A percentile compares a stretch with the other conserved stretches of the same genome.
Conservation (phyloP, 139 green algal species). For the Picochlorum costavermella region DNA sequence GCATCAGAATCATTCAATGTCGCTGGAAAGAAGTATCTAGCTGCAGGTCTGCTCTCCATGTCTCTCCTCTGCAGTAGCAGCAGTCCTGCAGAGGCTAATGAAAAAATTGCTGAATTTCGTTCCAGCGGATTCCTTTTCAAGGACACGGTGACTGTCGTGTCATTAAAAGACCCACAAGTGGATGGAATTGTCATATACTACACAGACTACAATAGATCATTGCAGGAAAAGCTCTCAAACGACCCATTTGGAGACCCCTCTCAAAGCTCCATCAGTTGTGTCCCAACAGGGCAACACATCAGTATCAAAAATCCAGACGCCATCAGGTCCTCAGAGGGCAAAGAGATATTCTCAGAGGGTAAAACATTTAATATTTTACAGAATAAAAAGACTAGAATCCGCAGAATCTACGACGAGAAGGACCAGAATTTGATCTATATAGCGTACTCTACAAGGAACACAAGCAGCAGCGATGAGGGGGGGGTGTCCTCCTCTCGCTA, state of each 20-base stretch:
- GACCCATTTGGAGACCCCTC: slow-evolving; percentile 67
- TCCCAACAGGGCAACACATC: slow-evolving; percentile 33
- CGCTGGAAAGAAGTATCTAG: too few relatives aligned
- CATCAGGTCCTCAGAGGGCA: slow-evolving; percentile 20
- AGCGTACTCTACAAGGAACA: slow-evolving; percentile 62
- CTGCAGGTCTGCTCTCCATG: too few relatives aligned
- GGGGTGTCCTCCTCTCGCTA: slow-evolving; percentile 27
- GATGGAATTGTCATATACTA: slow-evolving; percentile 66
- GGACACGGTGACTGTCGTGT: slow-evolving; percentile 3
- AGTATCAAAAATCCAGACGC: slow-evolving; percentile 16
- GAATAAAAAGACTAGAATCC: slow-evolving; percentile 67
- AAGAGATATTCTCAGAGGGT: slow-evolving; percentile 63
- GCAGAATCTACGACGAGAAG: slow-evolving; percentile 61
- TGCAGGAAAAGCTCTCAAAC: slow-evolving; percentile 70
- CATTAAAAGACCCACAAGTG: slow-evolving; percentile 6
- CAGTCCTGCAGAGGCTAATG: slow-evolving; percentile 5
- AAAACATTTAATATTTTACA: slow-evolving; percentile 70
- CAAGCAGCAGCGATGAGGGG: slow-evolving; percentile 22
- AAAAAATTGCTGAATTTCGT: slow-evolving; percentile 59
- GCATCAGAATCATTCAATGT: too few relatives aligned
- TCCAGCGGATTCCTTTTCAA: slow-evolving; percentile 52
- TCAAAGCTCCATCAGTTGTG: slow-evolving; percentile 68
- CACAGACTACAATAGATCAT: slow-evolving; percentile 67
- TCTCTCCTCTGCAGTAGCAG: too few relatives aligned
- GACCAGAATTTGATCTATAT: slow-evolving; percentile 58